Percentiles rank a stretch among this genome's conserved stretches.
These are phyloP conservation scores for Bipolaris cookei DNA, from an alignment of 2,329 filamentous ascomycete genomes.

Conservation along the genomic window DNA sequence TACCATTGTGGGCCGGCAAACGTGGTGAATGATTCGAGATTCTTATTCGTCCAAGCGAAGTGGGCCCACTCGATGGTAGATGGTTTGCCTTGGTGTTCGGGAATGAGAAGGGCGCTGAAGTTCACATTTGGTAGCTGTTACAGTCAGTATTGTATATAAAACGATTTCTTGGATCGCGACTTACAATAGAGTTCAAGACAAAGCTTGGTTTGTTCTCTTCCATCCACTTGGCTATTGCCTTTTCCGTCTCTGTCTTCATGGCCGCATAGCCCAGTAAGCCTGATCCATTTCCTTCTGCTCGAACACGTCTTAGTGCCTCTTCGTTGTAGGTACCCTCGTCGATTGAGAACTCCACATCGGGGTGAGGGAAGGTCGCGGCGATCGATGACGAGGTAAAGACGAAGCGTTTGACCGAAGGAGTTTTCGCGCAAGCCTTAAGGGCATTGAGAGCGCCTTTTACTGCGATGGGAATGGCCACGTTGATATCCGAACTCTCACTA, in stretches of 20 bases:
- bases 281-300: slow-evolving; percentile 26
- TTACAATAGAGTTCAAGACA: slow-evolving; percentile 50
- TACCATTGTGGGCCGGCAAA: slow-evolving; percentile 26
- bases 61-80: slow-evolving; percentile 38
- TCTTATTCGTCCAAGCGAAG: slow-evolving; percentile 30
- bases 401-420: slow-evolving; percentile 52
- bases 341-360: slow-evolving; percentile 46
- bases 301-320: slow-evolving; percentile 37
- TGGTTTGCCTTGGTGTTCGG: slow-evolving; percentile 43
- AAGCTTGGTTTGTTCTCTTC: slow-evolving; percentile 54
- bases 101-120: slow-evolving; percentile 46
- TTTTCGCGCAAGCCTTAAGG: slow-evolving; percentile 51
- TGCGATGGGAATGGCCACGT: slow-evolving; percentile 53
- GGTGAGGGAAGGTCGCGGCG: slow-evolving; percentile 44
- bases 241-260: slow-evolving; percentile 57
- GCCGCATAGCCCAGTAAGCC: slow-evolving; percentile 52
- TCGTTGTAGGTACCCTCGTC: slow-evolving; percentile 49
- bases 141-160: background rate
- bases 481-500: slow-evolving; percentile 40
- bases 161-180: background rate
- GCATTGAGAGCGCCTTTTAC: slow-evolving; percentile 48
- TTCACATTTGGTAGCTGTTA: slow-evolving; percentile 44
- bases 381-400: slow-evolving; percentile 55
- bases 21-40: slow-evolving; percentile 43
- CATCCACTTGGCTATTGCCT: slow-evolving; percentile 56